These are phyloP conservation scores for Venustampulla echinocandica DNA, from an alignment of 495 filamentous ascomycete genomes.

Conservation along the genomic window DNA sequence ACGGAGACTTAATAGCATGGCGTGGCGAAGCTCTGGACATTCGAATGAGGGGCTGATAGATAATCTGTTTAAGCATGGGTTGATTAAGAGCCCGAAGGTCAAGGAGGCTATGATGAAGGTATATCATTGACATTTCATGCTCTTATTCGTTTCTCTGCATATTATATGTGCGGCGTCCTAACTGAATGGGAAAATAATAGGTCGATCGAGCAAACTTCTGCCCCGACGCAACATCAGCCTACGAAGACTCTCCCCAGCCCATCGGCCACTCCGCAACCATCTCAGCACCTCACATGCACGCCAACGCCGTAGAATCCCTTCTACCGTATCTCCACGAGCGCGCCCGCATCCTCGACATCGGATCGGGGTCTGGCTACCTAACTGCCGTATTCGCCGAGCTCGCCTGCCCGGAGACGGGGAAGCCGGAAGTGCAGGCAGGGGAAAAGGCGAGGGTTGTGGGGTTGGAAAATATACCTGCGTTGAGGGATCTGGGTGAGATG, in stretches of 20 bases:
- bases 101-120: constrained; percentile 73
- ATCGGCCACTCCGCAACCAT: constrained; percentile 90
- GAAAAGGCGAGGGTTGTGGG: constrained; percentile 57
- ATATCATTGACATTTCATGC: too few relatives aligned
- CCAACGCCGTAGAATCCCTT: constrained; percentile 60
- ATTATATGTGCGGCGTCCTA: neutral
- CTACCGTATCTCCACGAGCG: constrained; percentile 49
- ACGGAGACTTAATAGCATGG: too few relatives aligned
- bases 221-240: constrained; percentile 50
- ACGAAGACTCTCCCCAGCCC: constrained; percentile 82
- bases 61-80: constrained; percentile 61
- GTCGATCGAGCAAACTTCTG: constrained; percentile 86
- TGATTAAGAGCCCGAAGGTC: constrained; percentile 65
- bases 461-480: constrained; percentile 75
- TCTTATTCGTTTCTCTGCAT: constrained; percentile 1
- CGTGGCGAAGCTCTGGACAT: constrained; percentile 76
- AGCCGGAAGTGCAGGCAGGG: neutral
- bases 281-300: constrained; percentile 96
- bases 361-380: constrained; percentile 83
- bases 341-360: constrained; percentile 72
- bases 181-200: constrained; percentile 30
- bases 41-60: constrained; percentile 71
- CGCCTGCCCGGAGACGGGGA: constrained; percentile 37
- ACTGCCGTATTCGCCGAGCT: constrained; percentile 84
- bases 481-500: constrained; percentile 59